Evolutionary conservation across 495 filamentous ascomycete species (phyloP).

Genomic region (Baudoinia panamericana): DNA sequence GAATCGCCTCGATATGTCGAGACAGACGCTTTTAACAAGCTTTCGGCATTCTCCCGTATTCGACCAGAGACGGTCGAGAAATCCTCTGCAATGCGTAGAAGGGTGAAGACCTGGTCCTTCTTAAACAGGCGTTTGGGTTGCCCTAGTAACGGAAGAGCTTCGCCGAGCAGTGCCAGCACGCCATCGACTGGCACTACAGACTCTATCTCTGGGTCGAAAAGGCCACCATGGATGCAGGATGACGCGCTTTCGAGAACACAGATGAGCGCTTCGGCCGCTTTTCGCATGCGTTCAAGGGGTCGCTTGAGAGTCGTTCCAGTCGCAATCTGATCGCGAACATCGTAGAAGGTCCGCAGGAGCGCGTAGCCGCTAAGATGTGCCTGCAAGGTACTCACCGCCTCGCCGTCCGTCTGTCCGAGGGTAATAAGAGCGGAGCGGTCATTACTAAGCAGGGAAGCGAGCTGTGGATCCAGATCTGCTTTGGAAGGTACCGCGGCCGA

Average conservation of each 20-base stretch:
- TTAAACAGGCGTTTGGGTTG: slow-evolving; percentile 39
- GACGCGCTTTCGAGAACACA: slow-evolving; percentile 70
- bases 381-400: slow-evolving; percentile 67
- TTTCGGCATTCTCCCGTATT: slow-evolving; percentile 56
- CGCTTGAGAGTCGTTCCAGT: slow-evolving; percentile 8
- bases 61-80: slow-evolving; percentile 58
- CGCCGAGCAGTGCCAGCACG: slow-evolving; percentile 68
- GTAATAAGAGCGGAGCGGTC: slow-evolving; percentile 52
- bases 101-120: slow-evolving; percentile 54
- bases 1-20: slow-evolving; percentile 35
- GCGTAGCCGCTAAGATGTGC: slow-evolving; percentile 83
- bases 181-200: slow-evolving; percentile 76
- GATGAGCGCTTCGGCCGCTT: slow-evolving; percentile 41
- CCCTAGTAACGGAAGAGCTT: slow-evolving; percentile 61
- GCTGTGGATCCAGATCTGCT: slow-evolving; percentile 51
- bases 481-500: slow-evolving; percentile 63
- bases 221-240: slow-evolving; percentile 76
- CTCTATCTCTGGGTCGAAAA: slow-evolving; percentile 65
- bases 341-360: slow-evolving; percentile 74
- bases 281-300: slow-evolving; percentile 32
- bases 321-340: slow-evolving; percentile 56
- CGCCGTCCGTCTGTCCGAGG: slow-evolving; percentile 52
- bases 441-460: slow-evolving; percentile 50
- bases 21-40: slow-evolving; percentile 49
- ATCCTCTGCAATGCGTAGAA: slow-evolving; percentile 73